Evolutionary conservation across 306 rosid species (phyloP), one percentile per base, ranked within the genome.

Genomic region (Quercus engelmannii): DNA sequence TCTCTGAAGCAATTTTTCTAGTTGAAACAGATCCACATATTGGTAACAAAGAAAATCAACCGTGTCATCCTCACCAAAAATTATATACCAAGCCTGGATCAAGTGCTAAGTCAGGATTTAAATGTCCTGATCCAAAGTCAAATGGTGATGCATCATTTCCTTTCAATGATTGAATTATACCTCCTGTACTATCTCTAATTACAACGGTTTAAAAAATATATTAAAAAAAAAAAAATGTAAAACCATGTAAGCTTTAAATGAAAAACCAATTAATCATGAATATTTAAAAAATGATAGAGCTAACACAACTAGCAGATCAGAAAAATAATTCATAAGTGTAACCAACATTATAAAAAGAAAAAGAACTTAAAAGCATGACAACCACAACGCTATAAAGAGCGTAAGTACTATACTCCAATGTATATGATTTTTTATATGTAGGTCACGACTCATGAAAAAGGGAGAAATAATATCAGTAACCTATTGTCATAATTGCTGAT

Each of bases 401-500:
- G 11, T 38, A 38, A 38, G 46, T 38, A 38, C 46, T 38, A 38
- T 38, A 7, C 46, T 7, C 46, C 46, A 38, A 7, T 38, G 46
- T 38, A 7, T 38, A 38, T 38, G 11, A 38, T 38, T 38, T 38
- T 8, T 3, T 68, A 33, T 33, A 35, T 15, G 15, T 69, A 25
- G 70, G 38, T 25, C 75, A 7, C 8, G 11, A 38, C 46, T 38
- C 46, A 38, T 19, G 23, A 54, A 71, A 17, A 28, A 55, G 4
- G 31, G 43, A 8, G 26, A 14, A 54, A 55, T 11, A 6, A 25
- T 28, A 17, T 73, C 28, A n/a, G 31, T 20, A 41, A 76, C 79
- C 79, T 9, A 73, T 65, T 49, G 80, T 76, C 80, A 76, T 76
- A 21, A 76, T 23, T 18, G 74, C 80, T 2, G 80, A 65, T 65